These are phyloP conservation scores for Bipolaris victoriae DNA, from an alignment of 2,329 filamentous ascomycete species.

Conservation along the genomic window DNA sequence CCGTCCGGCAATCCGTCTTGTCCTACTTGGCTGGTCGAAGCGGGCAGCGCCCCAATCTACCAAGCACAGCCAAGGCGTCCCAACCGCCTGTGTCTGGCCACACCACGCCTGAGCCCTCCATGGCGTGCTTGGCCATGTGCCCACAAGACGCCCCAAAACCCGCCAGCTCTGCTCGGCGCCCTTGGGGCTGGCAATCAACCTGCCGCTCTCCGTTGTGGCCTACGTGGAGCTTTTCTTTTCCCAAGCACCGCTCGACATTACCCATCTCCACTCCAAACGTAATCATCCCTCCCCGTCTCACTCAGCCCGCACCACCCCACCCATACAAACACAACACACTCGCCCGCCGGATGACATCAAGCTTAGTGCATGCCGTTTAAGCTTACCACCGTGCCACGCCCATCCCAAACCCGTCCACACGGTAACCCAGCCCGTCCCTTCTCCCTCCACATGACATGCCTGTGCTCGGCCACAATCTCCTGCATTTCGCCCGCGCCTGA, in stretches of 20 bases:
- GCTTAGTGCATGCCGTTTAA: slow-evolving; percentile 43
- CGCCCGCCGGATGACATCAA: slow-evolving; percentile 32
- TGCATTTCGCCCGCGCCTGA: no score
- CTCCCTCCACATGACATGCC: no score
- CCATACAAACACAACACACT: slow-evolving; percentile 5
- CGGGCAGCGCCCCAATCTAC: slow-evolving; percentile 11
- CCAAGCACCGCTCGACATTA: no score
- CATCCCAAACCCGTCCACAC: slow-evolving; percentile 36
- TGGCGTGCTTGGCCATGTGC: slow-evolving; percentile 30
- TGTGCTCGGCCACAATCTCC: no score
- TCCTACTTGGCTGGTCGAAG: slow-evolving; percentile 28
- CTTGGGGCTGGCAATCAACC: slow-evolving; percentile 2
- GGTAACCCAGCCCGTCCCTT: slow-evolving; percentile 20
- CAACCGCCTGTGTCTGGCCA: slow-evolving; percentile 20
- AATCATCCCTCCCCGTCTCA: slow-evolving; percentile 26
- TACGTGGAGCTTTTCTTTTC: slow-evolving; percentile 18
- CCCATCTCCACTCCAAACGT: slow-evolving; percentile 37
- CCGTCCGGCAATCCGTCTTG: slow-evolving; percentile 35
- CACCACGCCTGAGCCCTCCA: slow-evolving; percentile 10
- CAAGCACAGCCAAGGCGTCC: slow-evolving; percentile 31
- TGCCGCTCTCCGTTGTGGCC: slow-evolving; percentile 7
- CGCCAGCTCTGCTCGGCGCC: slow-evolving; percentile 10
- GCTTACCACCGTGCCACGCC: slow-evolving; percentile 42
- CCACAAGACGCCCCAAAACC: slow-evolving; percentile 20
- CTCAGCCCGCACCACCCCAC: slow-evolving; percentile 18